A percentile compares a stretch with the other conserved stretches of the same genome.
phyloP scores from a whole-genome alignment of 495 filamentous ascomycete genomes.

The Penicillium pancosmium region DNA sequence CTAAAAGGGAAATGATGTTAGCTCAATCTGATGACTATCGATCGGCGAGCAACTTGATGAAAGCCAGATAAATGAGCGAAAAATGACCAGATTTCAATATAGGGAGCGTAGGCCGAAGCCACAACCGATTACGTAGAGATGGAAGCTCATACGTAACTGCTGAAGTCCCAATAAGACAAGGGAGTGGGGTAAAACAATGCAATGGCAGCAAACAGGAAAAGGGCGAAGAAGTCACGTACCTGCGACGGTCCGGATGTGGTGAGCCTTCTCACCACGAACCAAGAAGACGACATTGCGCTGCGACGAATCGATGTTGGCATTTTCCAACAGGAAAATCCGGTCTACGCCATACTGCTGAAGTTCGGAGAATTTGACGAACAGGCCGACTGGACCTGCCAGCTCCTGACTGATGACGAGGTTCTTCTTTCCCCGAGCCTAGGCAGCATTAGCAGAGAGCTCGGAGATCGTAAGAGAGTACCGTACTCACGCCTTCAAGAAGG shows the following conservation, averaged over 20 bases:
- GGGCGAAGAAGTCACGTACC: slow-evolving; percentile 61
- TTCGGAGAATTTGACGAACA: slow-evolving; percentile 91
- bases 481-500: slow-evolving; percentile 90
- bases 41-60: slow-evolving; percentile 37
- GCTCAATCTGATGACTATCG: slow-evolving; percentile 59
- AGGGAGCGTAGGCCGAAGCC: slow-evolving; percentile 52
- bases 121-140: slow-evolving; percentile 67
- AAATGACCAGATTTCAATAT: slow-evolving; percentile 52
- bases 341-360: slow-evolving; percentile 95
- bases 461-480: slow-evolving; percentile 22
- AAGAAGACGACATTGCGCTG: slow-evolving; percentile 97
- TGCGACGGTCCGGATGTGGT: slow-evolving; percentile 79
- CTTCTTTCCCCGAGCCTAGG: slow-evolving; percentile 95
- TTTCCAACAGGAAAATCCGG: slow-evolving; percentile 92
- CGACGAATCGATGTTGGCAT: slow-evolving; percentile 87
- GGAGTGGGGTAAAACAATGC: slow-evolving; percentile 6
- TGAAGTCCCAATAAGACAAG: slow-evolving; percentile 43
- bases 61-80: slow-evolving; percentile 48
- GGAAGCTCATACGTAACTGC: slow-evolving; percentile 57
- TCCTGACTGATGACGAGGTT: slow-evolving; percentile 91
- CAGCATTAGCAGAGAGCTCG: slow-evolving; percentile 27
- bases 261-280: slow-evolving; percentile 82
- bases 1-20: slow-evolving; percentile 58
- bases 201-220: slow-evolving; percentile 13
- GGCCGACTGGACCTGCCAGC: slow-evolving; percentile 84